Percentiles rank a stretch among this genome's conserved stretches.
These are phyloP conservation scores for Rhodosporidiobolus sp. DNA, from an alignment of 768 basidiomycete genomes.

Conservation along the genomic window DNA sequence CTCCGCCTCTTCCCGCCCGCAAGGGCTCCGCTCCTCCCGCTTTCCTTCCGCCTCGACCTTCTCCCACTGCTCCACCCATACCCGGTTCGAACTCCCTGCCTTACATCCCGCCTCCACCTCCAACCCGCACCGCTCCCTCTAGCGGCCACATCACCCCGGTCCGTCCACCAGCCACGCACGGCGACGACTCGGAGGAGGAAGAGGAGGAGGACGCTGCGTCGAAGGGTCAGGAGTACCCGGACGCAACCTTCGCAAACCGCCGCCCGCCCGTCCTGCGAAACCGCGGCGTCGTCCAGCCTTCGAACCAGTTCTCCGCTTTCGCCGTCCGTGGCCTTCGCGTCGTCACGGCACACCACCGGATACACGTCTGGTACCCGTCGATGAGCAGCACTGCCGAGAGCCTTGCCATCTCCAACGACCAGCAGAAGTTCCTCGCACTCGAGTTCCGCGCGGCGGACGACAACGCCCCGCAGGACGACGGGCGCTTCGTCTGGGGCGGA, in stretches of 20 bases:
- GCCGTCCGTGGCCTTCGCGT: slow-evolving; percentile 49
- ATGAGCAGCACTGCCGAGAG: slow-evolving; percentile 40
- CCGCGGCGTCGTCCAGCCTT: slow-evolving; percentile 41
- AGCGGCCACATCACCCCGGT: slow-evolving; percentile 11
- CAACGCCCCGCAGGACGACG: slow-evolving; percentile 50
- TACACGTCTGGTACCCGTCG: slow-evolving; percentile 48
- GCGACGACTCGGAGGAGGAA: slow-evolving; percentile 34
- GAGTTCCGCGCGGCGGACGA: slow-evolving; percentile 58
- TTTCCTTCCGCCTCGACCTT: neutral
- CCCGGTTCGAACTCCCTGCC: neutral
- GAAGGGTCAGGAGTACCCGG: slow-evolving; percentile 50
- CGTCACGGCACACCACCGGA: slow-evolving; percentile 47
- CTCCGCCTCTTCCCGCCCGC: slow-evolving; percentile 10
- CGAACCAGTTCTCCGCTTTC: slow-evolving; percentile 46
- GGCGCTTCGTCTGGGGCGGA: slow-evolving; percentile 74
- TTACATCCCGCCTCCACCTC: slow-evolving; percentile 38
- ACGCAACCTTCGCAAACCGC: slow-evolving; percentile 52
- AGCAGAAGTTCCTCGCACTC: slow-evolving; percentile 68
- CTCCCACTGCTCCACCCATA: neutral
- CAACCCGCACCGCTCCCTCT: slow-evolving; percentile 12
- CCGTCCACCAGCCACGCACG: neutral
- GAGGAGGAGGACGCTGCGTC: slow-evolving; percentile 16
- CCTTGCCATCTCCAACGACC: slow-evolving; percentile 70
- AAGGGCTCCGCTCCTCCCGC: neutral
- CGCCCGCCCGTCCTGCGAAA: slow-evolving; percentile 50